Percentiles rank a stretch among this genome's conserved stretches.
phyloP scores from a whole-genome alignment of 2,329 filamentous ascomycete genomes.

The Mycocentrospora acerina region DNA sequence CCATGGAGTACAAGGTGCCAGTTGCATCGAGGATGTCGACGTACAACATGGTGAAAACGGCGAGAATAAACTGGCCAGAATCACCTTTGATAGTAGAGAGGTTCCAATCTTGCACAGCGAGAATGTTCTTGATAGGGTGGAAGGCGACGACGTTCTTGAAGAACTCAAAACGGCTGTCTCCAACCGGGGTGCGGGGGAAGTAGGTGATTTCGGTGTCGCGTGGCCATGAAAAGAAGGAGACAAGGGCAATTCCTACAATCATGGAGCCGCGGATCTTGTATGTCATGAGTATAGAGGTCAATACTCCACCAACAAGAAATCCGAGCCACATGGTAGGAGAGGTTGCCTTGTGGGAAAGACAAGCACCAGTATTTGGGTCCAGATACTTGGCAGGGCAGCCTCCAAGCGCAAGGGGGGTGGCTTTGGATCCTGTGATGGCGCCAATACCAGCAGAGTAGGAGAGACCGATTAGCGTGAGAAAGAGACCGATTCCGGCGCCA shows the following conservation, averaged over 20 bases:
- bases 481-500: conserved; percentile 86
- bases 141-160: conserved; percentile 86
- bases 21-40: conserved; percentile 84
- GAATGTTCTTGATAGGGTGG: conserved; percentile 69
- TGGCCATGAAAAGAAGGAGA: conserved; percentile 87
- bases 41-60: conserved; percentile 85
- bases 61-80: conserved; percentile 75
- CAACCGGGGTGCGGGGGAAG: conserved; percentile 71
- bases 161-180: conserved; percentile 74
- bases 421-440: conserved; percentile 65
- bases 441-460: conserved; percentile 84
- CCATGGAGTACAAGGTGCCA: conserved; percentile 87
- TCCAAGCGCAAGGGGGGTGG: conserved; percentile 72
- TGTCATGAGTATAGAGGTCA: conserved; percentile 79
- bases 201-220: conserved; percentile 73
- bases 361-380: conserved; percentile 51
- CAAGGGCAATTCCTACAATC: conserved; percentile 77
- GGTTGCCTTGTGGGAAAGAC: conserved; percentile 72
- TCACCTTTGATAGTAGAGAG: conserved; percentile 49
- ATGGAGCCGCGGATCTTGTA: conserved; percentile 85
- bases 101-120: conserved; percentile 74
- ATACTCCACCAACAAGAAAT: conserved; percentile 79
- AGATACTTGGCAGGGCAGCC: conserved; percentile 64
- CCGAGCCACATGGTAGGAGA: conserved; percentile 84
- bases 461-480: conserved; percentile 74